Evolutionary conservation across 306 rosid genomes (phyloP).

Genomic region (Calophaca sinica): DNA sequence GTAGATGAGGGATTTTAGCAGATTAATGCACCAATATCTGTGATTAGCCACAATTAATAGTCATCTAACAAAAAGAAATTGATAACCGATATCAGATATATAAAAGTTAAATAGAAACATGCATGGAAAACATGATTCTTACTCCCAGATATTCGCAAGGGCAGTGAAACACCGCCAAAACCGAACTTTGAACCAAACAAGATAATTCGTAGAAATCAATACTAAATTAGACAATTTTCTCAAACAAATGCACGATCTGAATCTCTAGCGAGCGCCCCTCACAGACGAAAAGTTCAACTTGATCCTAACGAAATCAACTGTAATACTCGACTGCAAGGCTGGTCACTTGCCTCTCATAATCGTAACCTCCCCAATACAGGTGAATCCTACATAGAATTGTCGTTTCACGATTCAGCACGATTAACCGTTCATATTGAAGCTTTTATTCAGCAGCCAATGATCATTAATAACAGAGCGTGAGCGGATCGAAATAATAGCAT

Average conservation of each 20-base stretch:
- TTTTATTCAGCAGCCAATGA: constrained; percentile 53
- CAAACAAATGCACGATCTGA: constrained; percentile 55
- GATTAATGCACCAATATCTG: not conserved
- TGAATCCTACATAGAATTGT: constrained; percentile 80
- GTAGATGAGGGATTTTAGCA: not conserved
- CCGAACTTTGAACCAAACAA: constrained; percentile 9
- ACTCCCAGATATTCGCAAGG: constrained; percentile 16
- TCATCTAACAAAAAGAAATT: constrained; percentile 2
- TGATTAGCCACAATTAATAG: not conserved
- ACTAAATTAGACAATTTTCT: constrained; percentile 44
- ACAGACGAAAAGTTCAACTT: constrained; percentile 33
- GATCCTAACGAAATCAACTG: constrained; percentile 63
- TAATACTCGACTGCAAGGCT: constrained; percentile 56
- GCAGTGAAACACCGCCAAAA: constrained; percentile 38
- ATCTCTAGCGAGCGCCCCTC: constrained; percentile 51
- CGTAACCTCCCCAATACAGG: constrained; percentile 61
- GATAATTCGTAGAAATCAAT: constrained; percentile 44
- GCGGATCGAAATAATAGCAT: constrained; percentile 52
- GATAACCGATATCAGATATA: too few species aligned
- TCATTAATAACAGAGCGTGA: constrained; percentile 57
- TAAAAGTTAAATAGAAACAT: too few species aligned
- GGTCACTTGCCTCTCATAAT: constrained; percentile 62
- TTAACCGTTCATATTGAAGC: constrained; percentile 51
- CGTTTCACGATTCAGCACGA: constrained; percentile 71
- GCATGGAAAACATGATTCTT: constrained; percentile 39